Conservation (phyloP, 2,329 filamentous ascomycete genomes). For the Lasiodiplodia citricola region DNA sequence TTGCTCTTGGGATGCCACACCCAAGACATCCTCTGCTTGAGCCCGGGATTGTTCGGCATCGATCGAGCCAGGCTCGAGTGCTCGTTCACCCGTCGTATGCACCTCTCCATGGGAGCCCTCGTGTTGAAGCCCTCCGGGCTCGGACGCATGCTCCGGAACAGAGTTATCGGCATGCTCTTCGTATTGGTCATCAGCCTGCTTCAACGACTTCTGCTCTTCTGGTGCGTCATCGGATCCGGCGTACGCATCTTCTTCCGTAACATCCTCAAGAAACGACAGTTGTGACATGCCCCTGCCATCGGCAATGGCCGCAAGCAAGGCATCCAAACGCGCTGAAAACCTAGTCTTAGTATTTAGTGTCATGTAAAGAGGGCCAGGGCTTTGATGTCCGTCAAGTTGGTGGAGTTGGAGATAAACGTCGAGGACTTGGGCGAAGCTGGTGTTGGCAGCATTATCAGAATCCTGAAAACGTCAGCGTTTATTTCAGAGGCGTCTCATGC, state of each 20-base stretch:
- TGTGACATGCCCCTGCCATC: slow-evolving; percentile 64
- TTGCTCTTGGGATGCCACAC: not conserved
- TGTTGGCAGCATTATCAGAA: slow-evolving; percentile 55
- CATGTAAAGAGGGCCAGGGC: slow-evolving; percentile 63
- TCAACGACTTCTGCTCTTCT: not conserved
- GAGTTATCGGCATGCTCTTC: not conserved
- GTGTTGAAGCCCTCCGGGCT: no score
- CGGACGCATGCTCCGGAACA: not conserved
- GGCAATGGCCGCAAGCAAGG: slow-evolving; percentile 58
- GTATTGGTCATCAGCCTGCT: not conserved
- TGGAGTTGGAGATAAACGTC: slow-evolving; percentile 64
- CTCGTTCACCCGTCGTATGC: not conserved
- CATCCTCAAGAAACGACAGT: slow-evolving; percentile 41
- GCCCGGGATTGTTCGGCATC: not conserved
- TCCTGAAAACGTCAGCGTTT: slow-evolving; percentile 50
- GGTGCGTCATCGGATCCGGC: slow-evolving; percentile 22
- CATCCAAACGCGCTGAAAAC: slow-evolving; percentile 58
- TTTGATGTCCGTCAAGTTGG: slow-evolving; percentile 61
- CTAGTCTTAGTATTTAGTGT: slow-evolving; percentile 60
- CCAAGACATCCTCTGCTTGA: not conserved
- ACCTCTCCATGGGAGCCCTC: not conserved
- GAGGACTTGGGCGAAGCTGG: slow-evolving; percentile 57
- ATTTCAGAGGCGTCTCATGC: not conserved
- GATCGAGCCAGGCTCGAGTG: not conserved
- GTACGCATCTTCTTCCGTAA: slow-evolving; percentile 31